phyloP scores from a whole-genome alignment of 192 early-diverging fungal genomes.

The Gryganskiella cystojenkinii region DNA sequence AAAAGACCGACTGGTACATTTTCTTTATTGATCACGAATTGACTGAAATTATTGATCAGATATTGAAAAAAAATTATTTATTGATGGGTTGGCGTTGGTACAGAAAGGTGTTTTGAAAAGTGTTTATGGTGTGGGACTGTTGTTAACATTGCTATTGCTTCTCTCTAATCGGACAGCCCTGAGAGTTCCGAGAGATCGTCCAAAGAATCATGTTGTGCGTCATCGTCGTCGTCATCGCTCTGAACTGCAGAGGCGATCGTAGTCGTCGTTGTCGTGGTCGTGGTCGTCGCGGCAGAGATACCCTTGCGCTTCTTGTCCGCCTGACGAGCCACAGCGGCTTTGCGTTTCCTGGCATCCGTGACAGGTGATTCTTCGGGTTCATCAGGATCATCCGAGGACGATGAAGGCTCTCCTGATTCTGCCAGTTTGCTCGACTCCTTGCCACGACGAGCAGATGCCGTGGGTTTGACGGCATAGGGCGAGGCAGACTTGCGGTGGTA shows the following conservation, averaged over 20 bases:
- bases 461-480: constrained; percentile 42
- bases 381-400: constrained; percentile 31
- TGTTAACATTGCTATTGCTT: neutral
- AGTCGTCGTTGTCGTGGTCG: neutral
- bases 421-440: constrained; percentile 39
- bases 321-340: constrained; percentile 8
- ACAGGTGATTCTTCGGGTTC: constrained; percentile 2
- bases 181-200: constrained; percentile 49
- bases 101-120: constrained; percentile 2
- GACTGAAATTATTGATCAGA: too few species aligned
- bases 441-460: constrained; percentile 13
- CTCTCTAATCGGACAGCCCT: constrained; percentile 38
- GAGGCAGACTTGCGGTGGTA: constrained; percentile 55
- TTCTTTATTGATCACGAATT: too few species aligned
- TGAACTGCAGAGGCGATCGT: neutral
- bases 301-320: constrained; percentile 43
- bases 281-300: neutral
- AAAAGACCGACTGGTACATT: too few species aligned
- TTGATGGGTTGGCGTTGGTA: too few species aligned
- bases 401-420: constrained; percentile 11
- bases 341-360: constrained; percentile 18
- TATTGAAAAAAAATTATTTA: too few species aligned
- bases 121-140: neutral
- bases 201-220: constrained; percentile 33
- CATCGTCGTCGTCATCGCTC: constrained; percentile 2